Evolutionary conservation across 1,284 basidiomycete genomes (phyloP), one percentile per base, ranked within the genome.

Genomic region (Ustilago crameri): DNA sequence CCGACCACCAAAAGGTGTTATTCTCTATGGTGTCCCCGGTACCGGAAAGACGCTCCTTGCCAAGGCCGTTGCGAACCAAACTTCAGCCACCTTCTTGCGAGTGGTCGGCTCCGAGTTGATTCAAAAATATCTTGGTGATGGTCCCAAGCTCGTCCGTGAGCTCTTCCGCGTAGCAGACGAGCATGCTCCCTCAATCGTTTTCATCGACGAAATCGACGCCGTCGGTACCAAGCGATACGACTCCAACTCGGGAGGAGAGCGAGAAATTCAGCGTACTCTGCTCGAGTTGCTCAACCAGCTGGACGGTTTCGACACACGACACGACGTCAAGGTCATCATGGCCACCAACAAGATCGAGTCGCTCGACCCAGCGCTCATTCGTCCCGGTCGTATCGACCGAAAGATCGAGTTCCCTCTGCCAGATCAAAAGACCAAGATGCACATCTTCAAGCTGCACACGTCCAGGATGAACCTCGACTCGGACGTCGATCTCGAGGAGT

Each of bases 61-160:
- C 22, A 98, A 98, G 84, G 95, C 95, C 1, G 96, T 98, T 15
- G 96, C 96, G 41, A 98, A 98, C 84, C 95, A 98, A 85, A 98
- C 96, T 23, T 97, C 93, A 8, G 95, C 95, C 1, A 98, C 95
- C 1, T 99, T 99, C 88, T 85, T 99, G 63, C 93, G 95, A 50
- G 92, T 98, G 48, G 95, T 98, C 51, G 96, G 96, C 26, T 97
- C 94, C 8, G 96, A 98, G 83, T 89, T 99, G 49, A 98, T 99
- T 74, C 95, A 98, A 86, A 99, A 98, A 84, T 98, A 98, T 83
- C 91, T 98, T 44, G 96, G 96, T 80, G 96, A 98, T 79, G 96
- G 81, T 62, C 88, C 69, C 23, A 86, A 86, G 74, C 80, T 86
- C 37, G 85, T 86, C 7, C 81, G 85, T 24, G 85, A 86, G 75